Base-by-base conservation (phyloP, 1,284 basidiomycete species). In the Schizophyllum amplum region DNA sequence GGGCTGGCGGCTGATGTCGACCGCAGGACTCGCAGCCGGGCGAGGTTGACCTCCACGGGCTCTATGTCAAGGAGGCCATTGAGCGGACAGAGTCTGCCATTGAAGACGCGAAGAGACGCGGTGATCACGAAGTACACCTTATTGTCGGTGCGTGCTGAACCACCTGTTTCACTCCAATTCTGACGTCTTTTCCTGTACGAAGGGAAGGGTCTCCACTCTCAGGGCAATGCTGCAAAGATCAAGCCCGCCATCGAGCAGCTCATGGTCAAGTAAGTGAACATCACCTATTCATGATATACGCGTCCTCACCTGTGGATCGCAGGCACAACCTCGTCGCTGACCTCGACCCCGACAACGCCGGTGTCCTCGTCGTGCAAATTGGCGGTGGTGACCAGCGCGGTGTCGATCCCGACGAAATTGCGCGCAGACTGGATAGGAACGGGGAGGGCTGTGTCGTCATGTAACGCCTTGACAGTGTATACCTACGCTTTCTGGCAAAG, bases 51-150 rank as follows among this genome's bases (percentile, higher is more conserved):
- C 75, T 99, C 47, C 93, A 96, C 67, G 94, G 93, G 1, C 74
- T 99, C 5, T 97, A 92, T 69, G 94, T 96, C 53, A 92, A 94
- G 65, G 96, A 99, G 71, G 90, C 92, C n/a, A 82, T 94, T 53
- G 75, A 78, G 51, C 78, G 78, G 57, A 84, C 82, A 1, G 91
- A 94, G 59, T 66, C 73, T 50, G 85, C 87, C 9, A 82, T 96
- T 24, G 71, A 82, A 62, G 74, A 83, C 50, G 92, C 86, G 4
- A 87, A 87, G 62, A 69, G 69, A 22, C 73, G 81, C 49, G 89
- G 90, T 0, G 80, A 87, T 57, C 65, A 74, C 4, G 81, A 92
- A 66, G 69, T 98, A n/a, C 80, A 83, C 57, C 74, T 98, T 60
- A 96, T 98, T 62, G 94, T 97, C 53, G 94, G 89, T 83, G 59